phyloP scores from a whole-genome alignment of 1,284 basidiomycete genomes.

The Sphagnurus paluster region DNA sequence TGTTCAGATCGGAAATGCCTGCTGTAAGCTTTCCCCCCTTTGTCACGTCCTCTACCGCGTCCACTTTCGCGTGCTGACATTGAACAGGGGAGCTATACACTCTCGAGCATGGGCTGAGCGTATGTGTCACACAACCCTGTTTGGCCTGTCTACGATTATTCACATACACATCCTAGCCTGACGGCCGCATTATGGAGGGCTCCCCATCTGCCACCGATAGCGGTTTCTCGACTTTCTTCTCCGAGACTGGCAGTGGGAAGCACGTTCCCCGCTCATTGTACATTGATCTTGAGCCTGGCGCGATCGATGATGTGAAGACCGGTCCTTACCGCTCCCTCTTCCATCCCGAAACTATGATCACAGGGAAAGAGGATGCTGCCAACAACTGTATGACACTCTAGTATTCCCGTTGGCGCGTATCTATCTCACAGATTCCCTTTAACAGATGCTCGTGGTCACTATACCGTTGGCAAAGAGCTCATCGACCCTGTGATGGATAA shows the following conservation, averaged over 20 bases:
- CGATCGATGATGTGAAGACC: constrained; percentile 94
- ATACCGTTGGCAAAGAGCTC: constrained; percentile 96
- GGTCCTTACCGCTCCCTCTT: constrained; percentile 95
- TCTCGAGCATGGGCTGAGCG: constrained; percentile 95
- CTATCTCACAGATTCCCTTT: constrained; percentile 11
- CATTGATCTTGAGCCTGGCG: constrained; percentile 95
- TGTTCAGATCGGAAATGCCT: constrained; percentile 96
- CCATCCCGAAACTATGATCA: constrained; percentile 99
- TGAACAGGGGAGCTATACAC: constrained; percentile 78
- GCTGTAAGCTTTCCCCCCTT: constrained; percentile 62
- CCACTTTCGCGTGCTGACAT: constrained; percentile 24
- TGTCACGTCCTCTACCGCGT: constrained; percentile 21
- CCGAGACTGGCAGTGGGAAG: constrained; percentile 90
- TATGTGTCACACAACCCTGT: constrained; percentile 43
- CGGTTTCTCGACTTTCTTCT: constrained; percentile 97
- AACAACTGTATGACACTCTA: constrained; percentile 83
- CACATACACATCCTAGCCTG: constrained; percentile 58
- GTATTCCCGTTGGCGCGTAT: constrained; percentile 12
- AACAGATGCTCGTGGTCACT: constrained; percentile 95
- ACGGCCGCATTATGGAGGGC: constrained; percentile 83
- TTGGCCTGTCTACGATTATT: constrained; percentile 7
- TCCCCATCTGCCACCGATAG: constrained; percentile 78
- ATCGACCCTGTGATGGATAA: constrained; percentile 95
- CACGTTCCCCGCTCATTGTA: constrained; percentile 98
- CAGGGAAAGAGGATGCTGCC: constrained; percentile 98